Base-by-base conservation (phyloP, 2,329 filamentous ascomycete species). In the Aspergillus sp. region DNA sequence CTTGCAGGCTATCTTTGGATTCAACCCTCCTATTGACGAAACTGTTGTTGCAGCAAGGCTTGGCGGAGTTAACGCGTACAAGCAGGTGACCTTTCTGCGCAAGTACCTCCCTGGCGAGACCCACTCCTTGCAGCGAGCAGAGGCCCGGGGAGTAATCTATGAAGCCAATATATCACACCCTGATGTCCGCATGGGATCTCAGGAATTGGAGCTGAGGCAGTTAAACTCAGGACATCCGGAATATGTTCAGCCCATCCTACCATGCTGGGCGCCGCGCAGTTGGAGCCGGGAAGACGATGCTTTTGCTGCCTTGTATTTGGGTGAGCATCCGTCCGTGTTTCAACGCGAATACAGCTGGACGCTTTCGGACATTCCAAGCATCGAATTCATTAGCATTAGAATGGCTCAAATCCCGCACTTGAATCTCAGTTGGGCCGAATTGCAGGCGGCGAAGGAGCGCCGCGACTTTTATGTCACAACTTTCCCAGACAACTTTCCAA, bases 81-180 rank as follows among this genome's bases (percentile, higher is more conserved):
- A 44, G 20, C 62, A 64, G 38, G 17, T 61, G 26, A 52, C 53
- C 22, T 64, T 59, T 42, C 56, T 64, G 15, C 36, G 50, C 3
- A 45, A 50, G 9, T 61, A 58, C 47, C 56, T 61, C 39, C 62
- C 62, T 9, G 58, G 60, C n/a, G 57, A 64, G 30, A 42, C 53
- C 34, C 53, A 59, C 24, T 50, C 58, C n/a, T 36, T 62, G 20
- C 58, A 59, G 53, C 60, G 56, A n/a, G 60, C 62, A 22, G 49
- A 48, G 22, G 55, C 60, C 24, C 58, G 60, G 41, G 43, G 49
- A 2, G 48, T 61, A 8, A n/a, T 62, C 12, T 58, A 57, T 20
- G 56, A 62, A 24, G 57, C 56, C 11, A 32, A 51, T n/a, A 22
- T 56, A 9, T 44, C 48, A 8, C 48, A 62, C 30, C 56, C 57